phyloP scores from a whole-genome alignment of 495 filamentous ascomycete species.

The Daldinia loculata region DNA sequence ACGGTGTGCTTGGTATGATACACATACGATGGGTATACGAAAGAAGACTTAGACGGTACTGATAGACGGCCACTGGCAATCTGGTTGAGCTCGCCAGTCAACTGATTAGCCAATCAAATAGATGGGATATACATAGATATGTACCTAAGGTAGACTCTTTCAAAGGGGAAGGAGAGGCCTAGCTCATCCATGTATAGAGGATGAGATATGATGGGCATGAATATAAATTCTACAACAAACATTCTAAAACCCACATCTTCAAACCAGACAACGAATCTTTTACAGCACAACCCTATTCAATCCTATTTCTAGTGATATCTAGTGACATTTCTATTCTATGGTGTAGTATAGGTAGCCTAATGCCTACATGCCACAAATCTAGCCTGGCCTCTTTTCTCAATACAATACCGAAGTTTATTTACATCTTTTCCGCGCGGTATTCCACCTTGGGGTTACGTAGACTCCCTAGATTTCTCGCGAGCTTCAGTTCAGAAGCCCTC shows the following conservation, averaged over 20 bases:
- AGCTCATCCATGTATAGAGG: background rate
- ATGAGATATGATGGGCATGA: background rate
- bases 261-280: background rate
- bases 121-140: background rate
- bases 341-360: background rate
- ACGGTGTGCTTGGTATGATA: background rate
- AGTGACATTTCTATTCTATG: background rate
- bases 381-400: background rate
- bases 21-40: background rate
- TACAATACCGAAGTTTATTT: background rate
- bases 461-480: conserved; percentile 74
- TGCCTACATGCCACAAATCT: background rate
- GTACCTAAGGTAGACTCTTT: background rate
- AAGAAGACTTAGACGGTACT: background rate
- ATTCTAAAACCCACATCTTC: background rate
- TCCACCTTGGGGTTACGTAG: conserved; percentile 68
- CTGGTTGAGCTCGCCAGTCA: too few species aligned
- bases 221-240: background rate
- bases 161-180: too few species aligned
- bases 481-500: conserved; percentile 80
- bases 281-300: background rate
- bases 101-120: background rate
- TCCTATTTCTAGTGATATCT: background rate
- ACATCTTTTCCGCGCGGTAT: conserved; percentile 65
- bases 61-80: background rate